phyloP scores from a whole-genome alignment of 164 flowering plant species.

The Houttuynia cordata region DNA sequence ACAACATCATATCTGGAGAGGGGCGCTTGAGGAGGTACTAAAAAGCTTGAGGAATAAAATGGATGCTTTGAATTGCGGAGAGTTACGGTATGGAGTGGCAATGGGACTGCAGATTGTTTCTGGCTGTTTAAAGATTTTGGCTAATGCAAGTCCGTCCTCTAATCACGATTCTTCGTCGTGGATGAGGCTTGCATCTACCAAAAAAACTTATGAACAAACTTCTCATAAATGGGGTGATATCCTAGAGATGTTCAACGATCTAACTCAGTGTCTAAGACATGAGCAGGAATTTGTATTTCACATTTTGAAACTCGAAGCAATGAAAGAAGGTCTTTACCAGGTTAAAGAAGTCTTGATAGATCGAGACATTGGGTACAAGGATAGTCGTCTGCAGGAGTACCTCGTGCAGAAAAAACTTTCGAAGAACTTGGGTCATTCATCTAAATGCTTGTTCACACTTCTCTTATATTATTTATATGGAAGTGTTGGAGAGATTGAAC shows the following conservation, averaged over 20 bases:
- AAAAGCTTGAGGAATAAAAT: conserved; percentile 45
- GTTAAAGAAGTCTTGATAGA: conserved; percentile 64
- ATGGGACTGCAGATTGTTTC: conserved; percentile 57
- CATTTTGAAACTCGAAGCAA: conserved; percentile 47
- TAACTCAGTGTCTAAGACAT: conserved; percentile 30
- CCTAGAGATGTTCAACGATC: conserved; percentile 61
- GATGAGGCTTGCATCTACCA: conserved; percentile 55
- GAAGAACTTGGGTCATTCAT: conserved; percentile 59
- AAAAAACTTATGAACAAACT: conserved; percentile 14
- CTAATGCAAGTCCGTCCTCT: conserved; percentile 20
- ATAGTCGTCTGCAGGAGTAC: conserved; percentile 48
- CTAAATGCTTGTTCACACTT: conserved; percentile 68
- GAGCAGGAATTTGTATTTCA: conserved; percentile 27
- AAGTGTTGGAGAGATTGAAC: conserved; percentile 44
- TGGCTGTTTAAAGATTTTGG: conserved; percentile 40
- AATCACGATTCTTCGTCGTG: conserved; percentile 54
- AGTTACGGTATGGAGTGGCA: conserved; percentile 15
- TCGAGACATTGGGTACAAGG: conserved; percentile 61
- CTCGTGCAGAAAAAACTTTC: conserved; percentile 63
- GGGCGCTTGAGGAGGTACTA: conserved; percentile 47
- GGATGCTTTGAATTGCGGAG: conserved; percentile 13
- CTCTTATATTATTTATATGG: conserved; percentile 57
- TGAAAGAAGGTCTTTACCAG: conserved; percentile 86
- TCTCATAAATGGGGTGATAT: conserved; percentile 36
- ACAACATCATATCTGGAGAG: conserved; percentile 52